These are phyloP conservation scores for Aspergillus indologenus DNA, from an alignment of 495 filamentous ascomycete genomes.

Conservation along the genomic window DNA sequence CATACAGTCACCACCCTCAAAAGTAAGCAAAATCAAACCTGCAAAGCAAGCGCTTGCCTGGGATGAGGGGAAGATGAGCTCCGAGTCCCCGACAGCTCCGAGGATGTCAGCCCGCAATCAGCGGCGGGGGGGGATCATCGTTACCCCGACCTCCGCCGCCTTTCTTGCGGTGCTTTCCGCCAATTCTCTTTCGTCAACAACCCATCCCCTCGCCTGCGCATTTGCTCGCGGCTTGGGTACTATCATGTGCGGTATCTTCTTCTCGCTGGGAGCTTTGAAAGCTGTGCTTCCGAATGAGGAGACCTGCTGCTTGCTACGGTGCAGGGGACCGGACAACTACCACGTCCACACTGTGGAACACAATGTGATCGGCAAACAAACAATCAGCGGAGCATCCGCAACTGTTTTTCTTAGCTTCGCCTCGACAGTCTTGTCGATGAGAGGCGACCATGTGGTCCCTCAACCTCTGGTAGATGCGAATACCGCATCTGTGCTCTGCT, in stretches of 20 bases:
- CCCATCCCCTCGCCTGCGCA: background rate
- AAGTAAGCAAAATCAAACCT: background rate
- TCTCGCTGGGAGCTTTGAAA: constrained; percentile 43
- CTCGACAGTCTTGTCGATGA: constrained; percentile 82
- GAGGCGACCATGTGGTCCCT: constrained; percentile 64
- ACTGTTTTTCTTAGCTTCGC: constrained; percentile 55
- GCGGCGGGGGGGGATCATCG: constrained; percentile 25
- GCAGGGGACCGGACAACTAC: constrained; percentile 57
- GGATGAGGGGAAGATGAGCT: constrained; percentile 7
- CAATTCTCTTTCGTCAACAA: background rate
- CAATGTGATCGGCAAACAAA: constrained; percentile 8
- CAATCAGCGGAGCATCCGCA: constrained; percentile 3
- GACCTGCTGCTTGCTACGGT: constrained; percentile 41
- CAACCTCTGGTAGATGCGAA: constrained; percentile 68
- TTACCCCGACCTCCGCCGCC: constrained; percentile 23
- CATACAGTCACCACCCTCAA: background rate
- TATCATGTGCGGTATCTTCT: constrained; percentile 66
- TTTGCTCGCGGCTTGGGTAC: constrained; percentile 6
- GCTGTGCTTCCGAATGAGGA: constrained; percentile 36
- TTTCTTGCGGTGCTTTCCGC: background rate
- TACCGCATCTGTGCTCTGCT: constrained; percentile 78
- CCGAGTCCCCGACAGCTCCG: constrained; percentile 1
- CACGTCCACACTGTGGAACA: constrained; percentile 22
- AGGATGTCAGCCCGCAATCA: constrained; percentile 12
- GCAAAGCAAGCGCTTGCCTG: background rate